Conservation (phyloP, 1,284 basidiomycete species). For the Ustilago trichophora region DNA sequence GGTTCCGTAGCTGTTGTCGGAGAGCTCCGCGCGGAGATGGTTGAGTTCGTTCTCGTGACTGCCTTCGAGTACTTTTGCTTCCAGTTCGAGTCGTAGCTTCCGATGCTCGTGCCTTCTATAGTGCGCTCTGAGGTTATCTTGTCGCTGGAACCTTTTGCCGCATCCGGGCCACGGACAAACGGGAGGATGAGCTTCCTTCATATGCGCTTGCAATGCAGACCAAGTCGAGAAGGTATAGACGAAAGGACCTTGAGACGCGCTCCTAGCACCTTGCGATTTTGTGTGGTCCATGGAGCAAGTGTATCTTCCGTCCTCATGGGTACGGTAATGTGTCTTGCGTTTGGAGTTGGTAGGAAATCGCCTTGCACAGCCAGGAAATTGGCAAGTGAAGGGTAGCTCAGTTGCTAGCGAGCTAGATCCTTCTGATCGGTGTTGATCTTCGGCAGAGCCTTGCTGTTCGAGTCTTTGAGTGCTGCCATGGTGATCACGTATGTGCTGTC, state of each 20-base stretch:
- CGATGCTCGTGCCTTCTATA: slow-evolving; percentile 41
- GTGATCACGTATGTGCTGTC: slow-evolving; percentile 41
- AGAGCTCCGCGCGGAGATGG: slow-evolving; percentile 18
- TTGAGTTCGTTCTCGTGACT: slow-evolving; percentile 28
- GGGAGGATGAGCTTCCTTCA: slow-evolving; percentile 69
- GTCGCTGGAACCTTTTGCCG: slow-evolving; percentile 37
- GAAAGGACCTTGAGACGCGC: not conserved
- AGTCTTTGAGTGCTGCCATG: slow-evolving; percentile 17
- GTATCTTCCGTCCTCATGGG: slow-evolving; percentile 44
- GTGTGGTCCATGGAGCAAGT: slow-evolving; percentile 42
- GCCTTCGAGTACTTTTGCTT: slow-evolving; percentile 23
- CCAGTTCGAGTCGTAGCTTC: slow-evolving; percentile 28
- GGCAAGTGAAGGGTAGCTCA: slow-evolving; percentile 36
- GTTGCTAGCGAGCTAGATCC: not conserved
- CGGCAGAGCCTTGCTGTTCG: not conserved
- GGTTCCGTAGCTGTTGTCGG: slow-evolving; percentile 29
- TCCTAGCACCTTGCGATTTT: not conserved
- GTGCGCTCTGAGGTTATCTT: slow-evolving; percentile 47
- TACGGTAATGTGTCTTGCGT: slow-evolving; percentile 37
- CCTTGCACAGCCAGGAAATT: slow-evolving; percentile 35
- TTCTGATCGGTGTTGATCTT: not conserved
- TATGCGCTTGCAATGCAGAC: slow-evolving; percentile 77
- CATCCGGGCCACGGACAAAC: slow-evolving; percentile 47
- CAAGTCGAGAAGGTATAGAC: slow-evolving; percentile 47
- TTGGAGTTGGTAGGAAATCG: slow-evolving; percentile 48